Evolutionary conservation across 345 rosid species (phyloP).

Genomic region (Citrus medica): DNA sequence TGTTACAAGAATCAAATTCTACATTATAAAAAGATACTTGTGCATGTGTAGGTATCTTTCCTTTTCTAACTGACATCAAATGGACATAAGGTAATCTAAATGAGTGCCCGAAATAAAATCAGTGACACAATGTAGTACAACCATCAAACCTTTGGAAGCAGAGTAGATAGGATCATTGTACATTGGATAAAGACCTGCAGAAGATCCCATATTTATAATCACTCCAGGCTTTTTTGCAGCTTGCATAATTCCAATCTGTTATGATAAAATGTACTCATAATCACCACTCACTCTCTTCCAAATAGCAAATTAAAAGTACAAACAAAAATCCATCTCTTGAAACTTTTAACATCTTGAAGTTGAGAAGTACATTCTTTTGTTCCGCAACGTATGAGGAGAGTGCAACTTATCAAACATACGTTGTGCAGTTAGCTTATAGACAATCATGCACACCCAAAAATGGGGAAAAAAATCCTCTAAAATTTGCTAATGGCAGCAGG

Average conservation of each 20-base stretch:
- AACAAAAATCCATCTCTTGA: not conserved
- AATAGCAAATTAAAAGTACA: not conserved
- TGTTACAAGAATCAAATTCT: not conserved
- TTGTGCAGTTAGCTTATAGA: not conserved
- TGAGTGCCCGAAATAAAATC: not conserved
- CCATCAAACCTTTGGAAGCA: conserved; percentile 66
- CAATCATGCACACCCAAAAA: not conserved
- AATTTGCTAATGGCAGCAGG: not conserved
- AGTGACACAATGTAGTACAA: conserved; percentile 7
- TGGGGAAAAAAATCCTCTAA: not conserved
- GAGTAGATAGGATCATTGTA: conserved; percentile 63
- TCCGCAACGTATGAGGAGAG: not conserved
- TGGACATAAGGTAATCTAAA: not conserved
- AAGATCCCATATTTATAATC: conserved; percentile 84
- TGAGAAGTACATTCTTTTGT: not conserved
- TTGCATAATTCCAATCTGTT: conserved; percentile 75
- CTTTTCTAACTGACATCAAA: not conserved
- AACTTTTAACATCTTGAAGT: not conserved
- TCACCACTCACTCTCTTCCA: not conserved
- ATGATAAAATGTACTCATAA: conserved; percentile 8
- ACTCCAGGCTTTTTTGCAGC: conserved; percentile 76
- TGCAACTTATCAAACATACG: not conserved
- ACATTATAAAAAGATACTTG: not conserved
- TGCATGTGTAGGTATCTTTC: not conserved
- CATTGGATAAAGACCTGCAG: conserved; percentile 86